Conservation (phyloP, 2,329 filamentous ascomycete genomes). For the Lithohypha guttulata region DNA sequence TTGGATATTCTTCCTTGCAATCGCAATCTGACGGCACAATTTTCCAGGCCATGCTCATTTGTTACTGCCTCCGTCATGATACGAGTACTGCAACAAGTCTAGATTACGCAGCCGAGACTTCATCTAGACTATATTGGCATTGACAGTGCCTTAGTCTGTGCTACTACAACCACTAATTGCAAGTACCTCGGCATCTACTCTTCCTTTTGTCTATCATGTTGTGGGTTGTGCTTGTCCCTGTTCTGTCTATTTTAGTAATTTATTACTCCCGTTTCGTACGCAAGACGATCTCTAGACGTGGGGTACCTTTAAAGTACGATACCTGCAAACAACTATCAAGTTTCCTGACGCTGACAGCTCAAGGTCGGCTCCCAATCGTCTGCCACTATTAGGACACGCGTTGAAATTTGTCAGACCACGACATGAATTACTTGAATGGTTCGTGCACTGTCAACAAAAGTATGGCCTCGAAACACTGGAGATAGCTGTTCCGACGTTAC, state of each 20-base stretch:
- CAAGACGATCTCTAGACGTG: not conserved
- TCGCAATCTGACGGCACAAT: too few relatives aligned
- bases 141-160: too few relatives aligned
- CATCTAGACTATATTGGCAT: not conserved
- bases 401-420: slow-evolving; percentile 50
- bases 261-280: not conserved
- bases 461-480: slow-evolving; percentile 52
- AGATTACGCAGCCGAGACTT: not conserved
- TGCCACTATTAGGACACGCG: slow-evolving; percentile 50
- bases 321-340: slow-evolving; percentile 10
- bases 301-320: slow-evolving; percentile 11
- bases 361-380: slow-evolving; percentile 20
- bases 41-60: not conserved
- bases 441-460: slow-evolving; percentile 45
- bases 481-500: slow-evolving; percentile 52
- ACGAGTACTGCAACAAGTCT: not conserved
- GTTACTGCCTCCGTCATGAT: not conserved
- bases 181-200: too few relatives aligned
- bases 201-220: too few relatives aligned
- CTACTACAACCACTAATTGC: too few relatives aligned
- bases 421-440: slow-evolving; percentile 53
- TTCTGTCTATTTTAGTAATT: not conserved
- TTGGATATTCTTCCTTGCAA: too few relatives aligned
- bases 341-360: slow-evolving; percentile 1
- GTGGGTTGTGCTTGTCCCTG: not conserved